These are phyloP conservation scores for Fraxinus sp. DNA, from an alignment of 305 asterid genomes.

Conservation along the genomic window DNA sequence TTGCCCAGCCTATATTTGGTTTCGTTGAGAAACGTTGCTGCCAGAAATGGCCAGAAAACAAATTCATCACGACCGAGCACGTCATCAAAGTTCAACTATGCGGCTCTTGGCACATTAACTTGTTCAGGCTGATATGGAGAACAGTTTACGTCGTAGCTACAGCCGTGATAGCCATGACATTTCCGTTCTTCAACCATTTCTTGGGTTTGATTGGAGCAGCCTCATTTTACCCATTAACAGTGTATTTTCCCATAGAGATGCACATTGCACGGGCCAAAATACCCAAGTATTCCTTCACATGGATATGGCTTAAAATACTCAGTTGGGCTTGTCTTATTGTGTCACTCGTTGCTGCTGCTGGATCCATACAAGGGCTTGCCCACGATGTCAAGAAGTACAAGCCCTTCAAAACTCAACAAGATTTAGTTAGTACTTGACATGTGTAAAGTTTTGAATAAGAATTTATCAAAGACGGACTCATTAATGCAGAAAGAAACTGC, in stretches of 20 bases:
- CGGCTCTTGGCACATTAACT: conserved; percentile 39
- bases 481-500: too few species aligned
- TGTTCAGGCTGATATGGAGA: conserved; percentile 72
- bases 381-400: conserved; percentile 47
- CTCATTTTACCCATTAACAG: conserved; percentile 74
- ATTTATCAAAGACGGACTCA: not conserved
- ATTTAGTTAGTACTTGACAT: not conserved
- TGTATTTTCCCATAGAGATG: conserved; percentile 79
- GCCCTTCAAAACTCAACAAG: conserved; percentile 45
- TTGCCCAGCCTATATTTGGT: conserved; percentile 67
- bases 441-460: not conserved
- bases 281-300: conserved; percentile 55
- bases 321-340: conserved; percentile 68
- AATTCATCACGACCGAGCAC: conserved; percentile 52
- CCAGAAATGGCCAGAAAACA: conserved; percentile 57
- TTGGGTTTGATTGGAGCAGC: conserved; percentile 78
- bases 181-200: conserved; percentile 79
- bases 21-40: conserved; percentile 53
- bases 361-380: conserved; percentile 70
- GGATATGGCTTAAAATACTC: conserved; percentile 73
- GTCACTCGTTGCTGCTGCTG: conserved; percentile 79
- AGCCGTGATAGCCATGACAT: conserved; percentile 65
- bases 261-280: conserved; percentile 67
- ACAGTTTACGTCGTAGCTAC: conserved; percentile 56
- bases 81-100: conserved; percentile 32